phyloP scores from a whole-genome alignment of 2,329 filamentous ascomycete species.

The Hortaea werneckii region DNA sequence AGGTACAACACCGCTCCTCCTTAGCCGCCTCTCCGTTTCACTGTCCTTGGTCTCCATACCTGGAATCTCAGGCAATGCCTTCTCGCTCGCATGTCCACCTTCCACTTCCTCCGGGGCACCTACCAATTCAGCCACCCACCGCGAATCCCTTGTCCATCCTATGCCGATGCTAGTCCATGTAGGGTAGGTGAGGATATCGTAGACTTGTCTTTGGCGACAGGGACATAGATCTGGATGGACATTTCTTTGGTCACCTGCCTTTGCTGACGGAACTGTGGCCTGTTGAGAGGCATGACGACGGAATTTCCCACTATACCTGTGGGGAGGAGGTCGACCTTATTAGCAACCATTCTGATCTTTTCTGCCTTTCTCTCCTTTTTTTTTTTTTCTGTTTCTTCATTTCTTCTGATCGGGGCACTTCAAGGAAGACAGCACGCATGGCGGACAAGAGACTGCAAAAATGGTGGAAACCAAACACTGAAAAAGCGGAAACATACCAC shows the following conservation, averaged over 20 bases:
- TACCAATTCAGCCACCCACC: not conserved
- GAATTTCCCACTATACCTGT: not conserved
- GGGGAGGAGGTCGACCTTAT: no score
- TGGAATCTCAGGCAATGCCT: no score
- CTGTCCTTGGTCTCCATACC: no score
- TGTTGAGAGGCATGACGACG: not conserved
- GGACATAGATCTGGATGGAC: not conserved
- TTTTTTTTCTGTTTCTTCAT: not conserved
- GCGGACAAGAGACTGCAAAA: no score
- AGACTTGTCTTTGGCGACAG: not conserved
- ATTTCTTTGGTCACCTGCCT: no score
- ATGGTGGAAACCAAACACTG: no score
- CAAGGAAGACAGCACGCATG: no score
- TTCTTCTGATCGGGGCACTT: no score
- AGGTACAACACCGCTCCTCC: no score
- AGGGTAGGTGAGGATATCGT: not conserved
- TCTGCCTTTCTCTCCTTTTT: no score
- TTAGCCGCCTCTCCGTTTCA: no score
- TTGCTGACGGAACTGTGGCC: not conserved
- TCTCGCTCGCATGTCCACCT: not conserved
- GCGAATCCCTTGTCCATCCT: not conserved
- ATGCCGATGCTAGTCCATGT: not conserved
- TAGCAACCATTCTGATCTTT: no score
- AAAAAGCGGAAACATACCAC: not conserved
- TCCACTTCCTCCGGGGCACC: not conserved